These are phyloP conservation scores for Wickerhamomyces subpelliculosus DNA, from an alignment of 805 yeast genomes.

Conservation along the genomic window DNA sequence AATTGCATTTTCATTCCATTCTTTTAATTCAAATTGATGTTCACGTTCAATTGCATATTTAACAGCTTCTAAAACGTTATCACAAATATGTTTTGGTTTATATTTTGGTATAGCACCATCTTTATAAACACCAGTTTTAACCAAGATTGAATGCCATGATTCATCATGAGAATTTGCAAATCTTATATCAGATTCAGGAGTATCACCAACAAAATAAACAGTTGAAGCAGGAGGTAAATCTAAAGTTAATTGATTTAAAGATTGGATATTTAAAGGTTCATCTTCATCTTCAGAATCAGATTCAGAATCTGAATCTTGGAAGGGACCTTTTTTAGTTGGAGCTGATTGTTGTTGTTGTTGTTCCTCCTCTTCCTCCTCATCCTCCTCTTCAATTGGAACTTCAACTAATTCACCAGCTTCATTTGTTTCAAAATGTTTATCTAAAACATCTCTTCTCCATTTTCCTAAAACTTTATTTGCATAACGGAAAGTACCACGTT, in stretches of 20 bases:
- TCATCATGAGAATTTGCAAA: constrained; percentile 83
- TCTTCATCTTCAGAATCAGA: constrained; percentile 21
- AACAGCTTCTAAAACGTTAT: constrained; percentile 75
- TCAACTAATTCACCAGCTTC: constrained; percentile 26
- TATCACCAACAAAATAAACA: constrained; percentile 84
- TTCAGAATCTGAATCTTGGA: background rate
- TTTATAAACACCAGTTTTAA: constrained; percentile 82
- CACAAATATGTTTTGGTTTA: constrained; percentile 67
- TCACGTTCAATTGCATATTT: constrained; percentile 79
- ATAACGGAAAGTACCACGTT: constrained; percentile 76
- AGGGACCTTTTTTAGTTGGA: constrained; percentile 5
- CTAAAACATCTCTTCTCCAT: constrained; percentile 77
- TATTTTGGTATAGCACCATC: constrained; percentile 75
- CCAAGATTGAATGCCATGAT: constrained; percentile 80
- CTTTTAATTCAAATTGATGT: constrained; percentile 61
- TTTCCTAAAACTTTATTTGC: constrained; percentile 69
- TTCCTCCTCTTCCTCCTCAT: constrained; percentile 26
- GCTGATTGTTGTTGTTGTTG: constrained; percentile 13
- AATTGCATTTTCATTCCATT: constrained; percentile 58
- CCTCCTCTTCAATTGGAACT: constrained; percentile 12
- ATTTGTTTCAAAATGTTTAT: constrained; percentile 58
- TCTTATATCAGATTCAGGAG: constrained; percentile 83
- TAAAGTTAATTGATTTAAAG: constrained; percentile 35
- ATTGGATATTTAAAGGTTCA: constrained; percentile 40
- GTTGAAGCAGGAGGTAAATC: constrained; percentile 80